Conservation (phyloP, 2,329 filamentous ascomycete genomes). For the Colletotrichum agaves region DNA sequence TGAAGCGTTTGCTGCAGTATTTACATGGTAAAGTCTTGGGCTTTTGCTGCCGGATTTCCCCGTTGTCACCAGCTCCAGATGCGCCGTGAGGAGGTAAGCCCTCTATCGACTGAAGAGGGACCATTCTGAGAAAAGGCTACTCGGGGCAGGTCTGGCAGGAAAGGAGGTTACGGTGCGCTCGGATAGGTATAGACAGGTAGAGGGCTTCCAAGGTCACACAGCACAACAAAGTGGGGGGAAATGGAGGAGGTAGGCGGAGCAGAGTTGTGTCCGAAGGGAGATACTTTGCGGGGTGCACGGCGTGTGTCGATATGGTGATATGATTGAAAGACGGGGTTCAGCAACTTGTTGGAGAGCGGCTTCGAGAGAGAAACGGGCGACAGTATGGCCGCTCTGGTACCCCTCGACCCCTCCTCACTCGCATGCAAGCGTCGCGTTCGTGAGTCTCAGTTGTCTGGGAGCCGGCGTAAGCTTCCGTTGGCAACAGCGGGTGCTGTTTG, state of each 20-base stretch:
- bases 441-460: constrained; percentile 11
- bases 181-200: constrained; percentile 35
- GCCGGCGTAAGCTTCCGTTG: constrained; percentile 4
- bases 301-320: constrained; percentile 22
- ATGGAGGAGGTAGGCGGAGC: constrained; percentile 35
- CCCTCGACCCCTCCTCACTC: constrained; percentile 19
- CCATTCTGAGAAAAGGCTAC: constrained; percentile 53
- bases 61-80: constrained; percentile 54
- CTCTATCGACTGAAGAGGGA: constrained; percentile 65
- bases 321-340: constrained; percentile 12
- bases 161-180: constrained; percentile 40
- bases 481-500: constrained; percentile 14
- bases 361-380: neutral
- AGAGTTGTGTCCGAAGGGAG: constrained; percentile 28
- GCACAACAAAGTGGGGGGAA: constrained; percentile 45
- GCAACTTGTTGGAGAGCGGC: constrained; percentile 3
- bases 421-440: constrained; percentile 20
- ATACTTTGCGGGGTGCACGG: constrained; percentile 34
- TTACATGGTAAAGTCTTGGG: constrained; percentile 72
- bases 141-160: constrained; percentile 14
- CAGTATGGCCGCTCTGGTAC: constrained; percentile 7
- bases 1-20: constrained; percentile 71
- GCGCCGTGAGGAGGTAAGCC: constrained; percentile 49
- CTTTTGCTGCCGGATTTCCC: constrained; percentile 66
- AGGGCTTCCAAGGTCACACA: constrained; percentile 47